Evolutionary conservation across 805 yeast genomes (phyloP).

Genomic region (Monosporozyma siamensis): DNA sequence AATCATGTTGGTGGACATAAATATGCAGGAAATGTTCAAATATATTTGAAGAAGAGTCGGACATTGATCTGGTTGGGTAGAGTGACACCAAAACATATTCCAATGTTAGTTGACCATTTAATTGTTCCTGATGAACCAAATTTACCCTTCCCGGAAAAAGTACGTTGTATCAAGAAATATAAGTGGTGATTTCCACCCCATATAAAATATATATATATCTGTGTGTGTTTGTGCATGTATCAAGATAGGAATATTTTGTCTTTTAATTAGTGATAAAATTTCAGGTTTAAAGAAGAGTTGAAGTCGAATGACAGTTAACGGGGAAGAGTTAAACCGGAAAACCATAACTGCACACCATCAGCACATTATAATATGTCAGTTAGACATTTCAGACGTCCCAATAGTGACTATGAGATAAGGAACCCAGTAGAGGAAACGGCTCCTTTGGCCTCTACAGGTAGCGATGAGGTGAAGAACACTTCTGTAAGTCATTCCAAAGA

Average conservation of each 20-base stretch:
- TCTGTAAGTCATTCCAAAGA: too few relatives aligned
- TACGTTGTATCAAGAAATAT: constrained; percentile 43
- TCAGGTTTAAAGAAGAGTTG: too few relatives aligned
- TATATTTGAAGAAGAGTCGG: constrained; percentile 44
- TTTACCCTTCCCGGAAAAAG: constrained; percentile 55
- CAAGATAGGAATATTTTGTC: too few relatives aligned
- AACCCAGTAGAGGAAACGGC: not conserved
- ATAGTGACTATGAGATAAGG: too few relatives aligned
- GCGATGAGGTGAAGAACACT: too few relatives aligned
- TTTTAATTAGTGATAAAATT: too few relatives aligned
- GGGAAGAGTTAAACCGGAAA: too few relatives aligned
- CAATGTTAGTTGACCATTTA: constrained; percentile 68
- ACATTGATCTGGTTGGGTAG: constrained; percentile 82
- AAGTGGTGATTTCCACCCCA: constrained; percentile 17
- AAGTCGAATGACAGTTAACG: too few relatives aligned
- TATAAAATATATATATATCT: too few relatives aligned
- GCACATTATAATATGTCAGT: constrained; percentile 19
- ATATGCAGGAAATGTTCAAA: constrained; percentile 79
- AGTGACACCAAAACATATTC: constrained; percentile 67
- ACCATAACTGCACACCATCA: too few relatives aligned
- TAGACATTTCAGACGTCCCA: constrained; percentile 17
- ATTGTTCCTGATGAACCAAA: constrained; percentile 58
- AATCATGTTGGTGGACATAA: constrained; percentile 97
- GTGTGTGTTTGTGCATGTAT: too few relatives aligned
- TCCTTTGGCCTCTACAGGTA: too few relatives aligned